Evolutionary conservation across 768 basidiomycete species (phyloP).

Genomic region (Naganishia kalamii): DNA sequence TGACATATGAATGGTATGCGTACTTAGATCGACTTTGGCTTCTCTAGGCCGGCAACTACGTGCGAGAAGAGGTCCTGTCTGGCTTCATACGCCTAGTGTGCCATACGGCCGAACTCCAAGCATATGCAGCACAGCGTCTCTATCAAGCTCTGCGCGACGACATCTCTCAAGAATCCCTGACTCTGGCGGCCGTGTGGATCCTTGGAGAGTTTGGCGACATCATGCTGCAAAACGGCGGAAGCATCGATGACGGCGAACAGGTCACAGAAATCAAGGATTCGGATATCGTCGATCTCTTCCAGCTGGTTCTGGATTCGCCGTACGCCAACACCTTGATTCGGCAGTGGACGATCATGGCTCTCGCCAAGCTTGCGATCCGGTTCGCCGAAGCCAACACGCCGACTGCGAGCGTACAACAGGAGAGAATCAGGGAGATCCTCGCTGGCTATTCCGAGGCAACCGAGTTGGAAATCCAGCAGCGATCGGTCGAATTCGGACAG

Average conservation of each 20-base stretch:
- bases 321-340: slow-evolving; percentile 85
- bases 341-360: slow-evolving; percentile 81
- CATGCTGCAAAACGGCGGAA: slow-evolving; percentile 67
- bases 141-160: slow-evolving; percentile 81
- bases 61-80: slow-evolving; percentile 89
- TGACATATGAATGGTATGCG: not conserved
- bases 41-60: slow-evolving; percentile 87
- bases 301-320: slow-evolving; percentile 83
- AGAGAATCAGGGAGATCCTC: slow-evolving; percentile 70
- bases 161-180: slow-evolving; percentile 92
- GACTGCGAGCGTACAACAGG: slow-evolving; percentile 50
- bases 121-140: slow-evolving; percentile 85
- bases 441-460: slow-evolving; percentile 77
- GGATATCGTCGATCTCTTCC: slow-evolving; percentile 75
- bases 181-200: slow-evolving; percentile 87
- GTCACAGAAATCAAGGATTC: slow-evolving; percentile 49
- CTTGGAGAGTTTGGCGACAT: slow-evolving; percentile 94
- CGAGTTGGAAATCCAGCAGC: slow-evolving; percentile 90
- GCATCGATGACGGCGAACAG: slow-evolving; percentile 66
- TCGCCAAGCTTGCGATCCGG: slow-evolving; percentile 84
- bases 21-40: not conserved
- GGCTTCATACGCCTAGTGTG: slow-evolving; percentile 92
- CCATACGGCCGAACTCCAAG: slow-evolving; percentile 93
- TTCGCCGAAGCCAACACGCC: slow-evolving; percentile 49
- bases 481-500: slow-evolving; percentile 88